These are phyloP conservation scores for Boletus edulis DNA, from an alignment of 768 basidiomycete genomes.

Conservation along the genomic window DNA sequence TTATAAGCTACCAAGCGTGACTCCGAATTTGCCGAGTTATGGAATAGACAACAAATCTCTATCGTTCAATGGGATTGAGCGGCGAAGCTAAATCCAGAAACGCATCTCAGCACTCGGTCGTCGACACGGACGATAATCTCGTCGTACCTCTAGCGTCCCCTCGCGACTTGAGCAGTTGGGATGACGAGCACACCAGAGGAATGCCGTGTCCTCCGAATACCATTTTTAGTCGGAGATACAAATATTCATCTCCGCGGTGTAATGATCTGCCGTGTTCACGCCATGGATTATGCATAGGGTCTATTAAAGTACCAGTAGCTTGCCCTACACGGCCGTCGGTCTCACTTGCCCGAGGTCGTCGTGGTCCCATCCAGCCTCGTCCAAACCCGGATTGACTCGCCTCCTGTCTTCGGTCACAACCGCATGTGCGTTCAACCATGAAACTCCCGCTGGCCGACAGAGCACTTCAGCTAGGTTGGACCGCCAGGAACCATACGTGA, in stretches of 20 bases:
- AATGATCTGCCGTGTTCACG: constrained; percentile 8
- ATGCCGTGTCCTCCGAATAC: constrained; percentile 28
- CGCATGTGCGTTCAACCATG: constrained; percentile 69
- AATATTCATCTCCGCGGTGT: constrained; percentile 20
- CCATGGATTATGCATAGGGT: not conserved
- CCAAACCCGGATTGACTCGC: constrained; percentile 67
- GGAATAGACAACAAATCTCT: constrained; percentile 10
- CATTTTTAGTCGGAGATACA: constrained; percentile 24
- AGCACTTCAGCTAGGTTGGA: constrained; percentile 73
- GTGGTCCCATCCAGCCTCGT: constrained; percentile 30
- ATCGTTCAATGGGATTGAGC: not conserved
- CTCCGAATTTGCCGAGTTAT: constrained; percentile 35
- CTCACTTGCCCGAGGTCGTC: constrained; percentile 20
- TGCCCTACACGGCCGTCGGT: constrained; percentile 10
- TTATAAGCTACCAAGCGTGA: constrained; percentile 18
- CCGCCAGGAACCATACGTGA: constrained; percentile 75
- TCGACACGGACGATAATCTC: constrained; percentile 6
- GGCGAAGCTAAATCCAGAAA: constrained; percentile 2
- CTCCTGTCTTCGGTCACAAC: constrained; percentile 71
- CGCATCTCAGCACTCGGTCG: constrained; percentile 11
- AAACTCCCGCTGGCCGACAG: constrained; percentile 76
- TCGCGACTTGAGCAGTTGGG: constrained; percentile 10
- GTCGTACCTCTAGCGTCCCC: constrained; percentile 19
- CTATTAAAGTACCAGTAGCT: not conserved
- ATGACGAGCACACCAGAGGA: constrained; percentile 9